Conservation (phyloP, 108 stramenopile species). For the Pseudonitzschia pungens region DNA sequence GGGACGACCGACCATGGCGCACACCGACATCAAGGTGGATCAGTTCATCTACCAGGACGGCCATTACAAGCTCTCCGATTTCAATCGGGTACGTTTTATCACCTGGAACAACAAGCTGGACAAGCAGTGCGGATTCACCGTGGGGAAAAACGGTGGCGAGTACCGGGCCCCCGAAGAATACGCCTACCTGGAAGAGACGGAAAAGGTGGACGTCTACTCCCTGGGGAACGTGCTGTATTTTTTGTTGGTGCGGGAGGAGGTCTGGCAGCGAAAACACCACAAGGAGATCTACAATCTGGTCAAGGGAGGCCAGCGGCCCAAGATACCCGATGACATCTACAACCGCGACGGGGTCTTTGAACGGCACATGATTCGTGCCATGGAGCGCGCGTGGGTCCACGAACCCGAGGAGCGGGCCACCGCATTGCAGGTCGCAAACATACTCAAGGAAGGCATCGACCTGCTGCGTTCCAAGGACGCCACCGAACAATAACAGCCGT, state of each 20-base stretch:
- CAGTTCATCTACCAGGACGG: constrained; percentile 61
- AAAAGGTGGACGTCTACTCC: constrained; percentile 71
- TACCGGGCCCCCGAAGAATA: constrained; percentile 74
- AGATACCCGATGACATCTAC: constrained; percentile 42
- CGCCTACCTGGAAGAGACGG: constrained; percentile 47
- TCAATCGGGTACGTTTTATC: constrained; percentile 74
- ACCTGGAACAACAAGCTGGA: constrained; percentile 22
- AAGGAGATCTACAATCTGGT: constrained; percentile 39
- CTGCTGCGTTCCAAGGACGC: background rate
- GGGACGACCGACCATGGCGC: constrained; percentile 57
- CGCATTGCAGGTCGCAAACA: constrained; percentile 50
- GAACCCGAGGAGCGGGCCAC: constrained; percentile 44
- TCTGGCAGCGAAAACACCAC: constrained; percentile 39
- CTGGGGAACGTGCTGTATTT: constrained; percentile 70
- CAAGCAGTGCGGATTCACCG: constrained; percentile 49
- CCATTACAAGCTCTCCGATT: constrained; percentile 67
- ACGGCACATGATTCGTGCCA: constrained; percentile 50
- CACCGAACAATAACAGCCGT: background rate
- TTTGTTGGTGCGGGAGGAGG: constrained; percentile 45
- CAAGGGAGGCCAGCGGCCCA: constrained; percentile 47
- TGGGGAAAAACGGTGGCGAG: constrained; percentile 57
- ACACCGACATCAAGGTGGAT: constrained; percentile 66
- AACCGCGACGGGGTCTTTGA: constrained; percentile 48
- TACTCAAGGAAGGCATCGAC: constrained; percentile 41
- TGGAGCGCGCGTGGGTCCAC: constrained; percentile 51